These are phyloP conservation scores for Aspergillus bertholletiae DNA, from an alignment of 495 filamentous ascomycete species.

Conservation along the genomic window DNA sequence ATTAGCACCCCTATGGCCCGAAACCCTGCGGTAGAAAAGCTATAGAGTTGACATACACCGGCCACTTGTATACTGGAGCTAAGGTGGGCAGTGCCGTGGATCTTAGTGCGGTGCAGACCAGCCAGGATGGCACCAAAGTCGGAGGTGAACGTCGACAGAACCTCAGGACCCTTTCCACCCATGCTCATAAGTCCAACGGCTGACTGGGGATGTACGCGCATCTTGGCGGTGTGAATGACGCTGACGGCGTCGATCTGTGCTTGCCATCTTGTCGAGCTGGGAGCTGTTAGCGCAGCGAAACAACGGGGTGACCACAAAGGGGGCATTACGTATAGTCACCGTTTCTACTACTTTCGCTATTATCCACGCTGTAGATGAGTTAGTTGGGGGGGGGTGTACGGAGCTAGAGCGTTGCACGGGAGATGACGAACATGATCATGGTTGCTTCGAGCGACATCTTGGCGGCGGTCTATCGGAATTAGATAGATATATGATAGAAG, in stretches of 20 bases:
- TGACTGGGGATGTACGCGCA: slow-evolving; percentile 90
- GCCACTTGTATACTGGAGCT: slow-evolving; percentile 93
- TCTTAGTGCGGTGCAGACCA: slow-evolving; percentile 91
- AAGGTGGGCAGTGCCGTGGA: slow-evolving; percentile 79
- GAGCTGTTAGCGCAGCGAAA: slow-evolving; percentile 17
- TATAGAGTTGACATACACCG: slow-evolving; percentile 56
- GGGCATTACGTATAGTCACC: slow-evolving; percentile 73
- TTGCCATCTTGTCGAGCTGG: slow-evolving; percentile 85
- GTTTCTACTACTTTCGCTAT: slow-evolving; percentile 96
- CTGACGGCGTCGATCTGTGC: slow-evolving; percentile 92
- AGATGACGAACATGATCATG: slow-evolving; percentile 62
- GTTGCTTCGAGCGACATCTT: slow-evolving; percentile 71
- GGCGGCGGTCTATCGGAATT: slow-evolving; percentile 22
- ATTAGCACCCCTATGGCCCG: background rate
- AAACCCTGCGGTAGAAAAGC: background rate
- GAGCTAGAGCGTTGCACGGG: slow-evolving; percentile 12
- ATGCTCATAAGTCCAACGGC: slow-evolving; percentile 98
- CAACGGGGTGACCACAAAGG: background rate
- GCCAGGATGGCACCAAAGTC: slow-evolving; percentile 94
- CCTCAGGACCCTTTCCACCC: slow-evolving; percentile 94
- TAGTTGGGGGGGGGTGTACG: slow-evolving; percentile 15
- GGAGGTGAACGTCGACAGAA: slow-evolving; percentile 90
- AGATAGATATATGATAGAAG: slow-evolving; percentile 1
- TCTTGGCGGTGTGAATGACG: slow-evolving; percentile 91
- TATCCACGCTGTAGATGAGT: slow-evolving; percentile 70